Percentiles rank a stretch among this genome's conserved stretches.
Conservation (phyloP, 768 basidiomycete species). For the Russula lepida region DNA sequence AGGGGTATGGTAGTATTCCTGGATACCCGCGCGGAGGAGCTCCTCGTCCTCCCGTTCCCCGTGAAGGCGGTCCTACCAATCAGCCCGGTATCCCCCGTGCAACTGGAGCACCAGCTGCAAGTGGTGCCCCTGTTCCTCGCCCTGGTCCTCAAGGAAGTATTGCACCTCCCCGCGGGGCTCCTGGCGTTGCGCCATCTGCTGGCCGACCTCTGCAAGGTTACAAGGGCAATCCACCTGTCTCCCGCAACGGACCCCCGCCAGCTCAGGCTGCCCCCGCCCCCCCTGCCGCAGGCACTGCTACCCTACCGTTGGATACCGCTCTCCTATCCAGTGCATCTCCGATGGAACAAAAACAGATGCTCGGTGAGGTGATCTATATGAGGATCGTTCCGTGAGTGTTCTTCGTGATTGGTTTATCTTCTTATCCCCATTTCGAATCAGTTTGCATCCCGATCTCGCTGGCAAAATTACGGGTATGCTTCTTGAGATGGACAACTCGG, state of each 20-base stretch:
- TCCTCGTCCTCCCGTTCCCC: conserved; percentile 54
- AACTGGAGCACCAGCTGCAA: conserved; percentile 44
- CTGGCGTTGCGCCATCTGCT: conserved; percentile 39
- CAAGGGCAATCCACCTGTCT: conserved; percentile 28
- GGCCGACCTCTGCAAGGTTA: conserved; percentile 30
- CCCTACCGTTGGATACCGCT: conserved; percentile 53
- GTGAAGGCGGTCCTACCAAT: conserved; percentile 56
- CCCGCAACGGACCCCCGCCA: conserved; percentile 28
- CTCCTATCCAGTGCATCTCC: conserved; percentile 50
- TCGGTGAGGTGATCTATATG: conserved; percentile 95
- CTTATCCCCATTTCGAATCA: conserved; percentile 28
- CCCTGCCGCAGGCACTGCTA: conserved; percentile 35
- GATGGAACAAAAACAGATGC: conserved; percentile 96
- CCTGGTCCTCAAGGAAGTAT: conserved; percentile 43
- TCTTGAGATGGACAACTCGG: conserved; percentile 96
- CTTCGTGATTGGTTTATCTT: conserved; percentile 11
- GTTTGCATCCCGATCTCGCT: conserved; percentile 79
- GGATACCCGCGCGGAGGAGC: conserved; percentile 55
- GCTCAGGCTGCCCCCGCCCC: conserved; percentile 35
- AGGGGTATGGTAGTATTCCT: conserved; percentile 61
- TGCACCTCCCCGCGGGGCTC: conserved; percentile 39
- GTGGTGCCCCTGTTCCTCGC: conserved; percentile 45
- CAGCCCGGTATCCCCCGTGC: conserved; percentile 49
- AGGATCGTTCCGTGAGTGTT: conserved; percentile 67
- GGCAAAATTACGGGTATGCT: conserved; percentile 99